Evolutionary conservation across 495 filamentous ascomycete species (phyloP).

Genomic region (Hypoxylon fuscum): DNA sequence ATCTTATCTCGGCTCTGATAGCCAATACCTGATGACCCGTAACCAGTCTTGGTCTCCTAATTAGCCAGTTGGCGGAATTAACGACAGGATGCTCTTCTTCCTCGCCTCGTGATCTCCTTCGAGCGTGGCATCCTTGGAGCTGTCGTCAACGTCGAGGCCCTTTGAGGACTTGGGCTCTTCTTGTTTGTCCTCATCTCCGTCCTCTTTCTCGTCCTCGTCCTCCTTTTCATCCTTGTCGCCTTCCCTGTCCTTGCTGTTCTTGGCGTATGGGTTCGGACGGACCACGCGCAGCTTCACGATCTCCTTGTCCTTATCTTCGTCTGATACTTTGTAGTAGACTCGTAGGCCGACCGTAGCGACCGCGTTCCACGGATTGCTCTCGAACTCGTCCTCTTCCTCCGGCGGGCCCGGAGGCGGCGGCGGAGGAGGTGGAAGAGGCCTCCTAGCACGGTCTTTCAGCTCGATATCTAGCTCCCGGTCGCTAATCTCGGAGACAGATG

Average conservation of each 20-base stretch:
- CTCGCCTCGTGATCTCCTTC: slow-evolving; percentile 40
- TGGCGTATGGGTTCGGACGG: slow-evolving; percentile 47
- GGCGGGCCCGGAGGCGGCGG: slow-evolving; percentile 10
- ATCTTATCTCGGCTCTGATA: too few species aligned
- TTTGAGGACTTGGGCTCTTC: slow-evolving; percentile 45
- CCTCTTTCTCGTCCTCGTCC: slow-evolving; percentile 18
- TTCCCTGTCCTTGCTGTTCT: slow-evolving; percentile 38
- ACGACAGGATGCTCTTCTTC: slow-evolving; percentile 45
- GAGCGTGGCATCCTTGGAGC: slow-evolving; percentile 56
- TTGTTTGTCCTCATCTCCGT: slow-evolving; percentile 13
- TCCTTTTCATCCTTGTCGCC: slow-evolving; percentile 35
- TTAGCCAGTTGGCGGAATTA: slow-evolving; percentile 5
- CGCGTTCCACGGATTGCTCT: slow-evolving; percentile 82
- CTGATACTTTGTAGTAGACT: slow-evolving; percentile 71
- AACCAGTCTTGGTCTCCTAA: neutral
- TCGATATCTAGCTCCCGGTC: slow-evolving; percentile 47
- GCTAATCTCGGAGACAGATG: slow-evolving; percentile 49
- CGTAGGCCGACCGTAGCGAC: slow-evolving; percentile 81
- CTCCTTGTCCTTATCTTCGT: slow-evolving; percentile 61
- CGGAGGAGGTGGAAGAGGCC: slow-evolving; percentile 7
- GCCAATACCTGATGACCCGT: neutral
- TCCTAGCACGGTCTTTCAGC: slow-evolving; percentile 20
- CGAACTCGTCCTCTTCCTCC: slow-evolving; percentile 52
- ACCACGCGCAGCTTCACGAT: slow-evolving; percentile 52
- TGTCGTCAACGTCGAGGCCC: slow-evolving; percentile 60